Evolutionary conservation across 1,284 basidiomycete genomes (phyloP), one percentile per base, ranked within the genome.

Genomic region (Cystobasidium sp.): DNA sequence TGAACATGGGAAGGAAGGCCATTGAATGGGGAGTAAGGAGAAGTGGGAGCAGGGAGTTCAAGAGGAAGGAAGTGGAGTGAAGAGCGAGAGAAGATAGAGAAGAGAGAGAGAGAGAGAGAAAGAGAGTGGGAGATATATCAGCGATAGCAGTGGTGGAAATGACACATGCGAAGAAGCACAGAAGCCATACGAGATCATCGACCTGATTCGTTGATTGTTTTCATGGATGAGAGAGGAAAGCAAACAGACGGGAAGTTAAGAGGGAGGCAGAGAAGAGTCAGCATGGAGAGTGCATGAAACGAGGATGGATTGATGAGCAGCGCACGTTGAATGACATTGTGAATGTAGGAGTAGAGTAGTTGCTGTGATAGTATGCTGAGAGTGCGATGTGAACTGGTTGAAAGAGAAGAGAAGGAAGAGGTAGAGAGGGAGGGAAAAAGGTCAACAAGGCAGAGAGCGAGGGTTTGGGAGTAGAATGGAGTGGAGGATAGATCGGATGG

Each of bases 241-340:
- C 18, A 58, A 49, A 12, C 16, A 43, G 37, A 59, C 16, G 31
- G 56, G 37, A 43, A 18, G 31, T 9, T 1, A 24, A 10, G 41
- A 24, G n/a, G 43, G 43, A 51, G 20, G 44, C 7, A 43, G 43
- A 49, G 14, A 31, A 52, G 64, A 22, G 52, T 31, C 31, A 31
- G 31, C 31, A n/a, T n/a, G n/a, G n/a, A n/a, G n/a, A n/a, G n/a
- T n/a, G n/a, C n/a, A n/a, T n/a, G n/a, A n/a, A n/a, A n/a, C n/a
- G n/a, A n/a, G n/a, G n/a, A n/a, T n/a, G n/a, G n/a, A n/a, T n/a
- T n/a, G n/a, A n/a, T n/a, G n/a, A n/a, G n/a, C n/a, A n/a, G n/a
- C 64, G 64, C 52, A 67, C 64, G 18, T 51, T 5, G 64, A 67
- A 67, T 20, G 47, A 6, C 64, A 67, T 67, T 2, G 47, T 55